Base-by-base conservation (phyloP, 805 yeast species). In the Jamesozyma jinghongensis region DNA sequence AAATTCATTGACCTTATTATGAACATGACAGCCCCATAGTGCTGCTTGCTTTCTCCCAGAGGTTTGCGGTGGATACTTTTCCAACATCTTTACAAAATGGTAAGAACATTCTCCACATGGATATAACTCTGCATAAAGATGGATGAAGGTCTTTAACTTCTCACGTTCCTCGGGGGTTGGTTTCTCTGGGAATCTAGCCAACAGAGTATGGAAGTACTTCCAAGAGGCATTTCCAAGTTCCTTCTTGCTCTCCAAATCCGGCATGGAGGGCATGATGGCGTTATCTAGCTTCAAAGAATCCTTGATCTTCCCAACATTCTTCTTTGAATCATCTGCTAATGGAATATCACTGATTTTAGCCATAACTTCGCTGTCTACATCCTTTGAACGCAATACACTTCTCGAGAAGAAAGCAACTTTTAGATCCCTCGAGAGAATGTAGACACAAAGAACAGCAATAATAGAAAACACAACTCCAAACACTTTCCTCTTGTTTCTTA, bases 81-180 rank as follows among this genome's bases (percentile, higher is more conserved):
- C 55, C 42, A 92, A 63, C 48, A 90, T 64, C 55, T 74, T 64
- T 48, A 74, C 81, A 61, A 92, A 92, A 61, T 92, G 97, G 48
- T 85, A 70, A 0, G 98, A 97, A 64, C 97, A 92, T 58, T 90
- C 97, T 3, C 95, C 95, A 64, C 97, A 90, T 0, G 98, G 98
- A 49, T 92, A 92, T 8, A 92, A 90, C 52, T 88, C 85, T 1
- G 92, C 87, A 65, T 88, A 92, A 28, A 85, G 66, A 18, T 75
- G 64, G 17, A 92, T 71, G 58, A 79, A 92, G 43, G 67, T 73
- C 14, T 63, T 53, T 36, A 92, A 66, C 20, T 90, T 82, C 25
- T 68, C 58, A 38, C 77, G 70, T 54, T 90, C 87, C 34, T 70
- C 73, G 3, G 55, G 50, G 1, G 79, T 63, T 16, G 98, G 98